Evolutionary conservation across 495 filamentous ascomycete species (phyloP), one percentile per base, ranked within the genome.

Genomic region (Lepraria neglecta): DNA sequence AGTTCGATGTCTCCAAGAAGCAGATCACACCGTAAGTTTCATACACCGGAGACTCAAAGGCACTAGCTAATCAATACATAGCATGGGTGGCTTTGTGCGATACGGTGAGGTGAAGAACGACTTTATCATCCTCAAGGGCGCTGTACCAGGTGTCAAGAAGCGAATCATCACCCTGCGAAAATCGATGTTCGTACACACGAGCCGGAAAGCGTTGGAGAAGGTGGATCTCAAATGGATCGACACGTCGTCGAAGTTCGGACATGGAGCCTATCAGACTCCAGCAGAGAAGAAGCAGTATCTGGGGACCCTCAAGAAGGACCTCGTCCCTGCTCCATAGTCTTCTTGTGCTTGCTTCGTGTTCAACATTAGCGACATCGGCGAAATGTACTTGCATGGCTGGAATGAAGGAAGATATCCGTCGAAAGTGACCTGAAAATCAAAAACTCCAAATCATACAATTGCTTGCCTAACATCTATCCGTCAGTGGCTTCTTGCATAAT

Each of bases 151-250:
- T 85, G 89, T 95, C 71, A 97, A 97, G 90, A 99, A 97, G 91
- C 86, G 95, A 74, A 85, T 99, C 74, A 91, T 97, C 86, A 99
- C 95, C 66, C 86, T 99, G 67, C 89, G 95, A 74, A 99, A 99
- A 84, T 96, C 95, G 55, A 94, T 99, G 82, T 99, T 95, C 86
- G 85, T 82, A 65, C 95, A 99, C 85, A 97, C 92, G 61, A 95
- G 86, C 72, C 82, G 95, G 72, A 89, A 87, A 75, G 89, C 95
- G 44, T 82, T 95, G 74, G 95, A 99, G 88, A 97, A 97, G 87
- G 87, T 97, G 73, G 92, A 97, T 64, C 88, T 99, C 79, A 99
- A 99, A 81, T 99, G 95, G 95, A 97, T 99, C 85, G 95, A 99
- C 73, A 99, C 95, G 67, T 96, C 91, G 51, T 96, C 91, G 79